Conservation (phyloP, 106 monocot genomes). For the Dioscorea zingiberensis region DNA sequence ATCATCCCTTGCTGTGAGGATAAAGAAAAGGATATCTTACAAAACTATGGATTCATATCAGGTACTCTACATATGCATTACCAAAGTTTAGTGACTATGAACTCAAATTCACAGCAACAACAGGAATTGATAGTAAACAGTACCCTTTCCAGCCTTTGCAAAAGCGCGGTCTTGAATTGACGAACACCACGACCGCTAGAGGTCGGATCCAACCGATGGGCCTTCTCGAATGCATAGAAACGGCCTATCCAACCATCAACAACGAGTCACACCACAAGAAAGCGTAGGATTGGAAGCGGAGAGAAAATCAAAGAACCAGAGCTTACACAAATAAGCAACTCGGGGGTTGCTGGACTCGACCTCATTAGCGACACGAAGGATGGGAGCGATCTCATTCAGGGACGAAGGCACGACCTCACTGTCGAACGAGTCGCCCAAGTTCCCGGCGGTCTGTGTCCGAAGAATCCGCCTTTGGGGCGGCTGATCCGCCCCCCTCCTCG, state of each 20-base stretch:
- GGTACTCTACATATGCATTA: too few relatives aligned
- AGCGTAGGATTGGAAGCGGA: neutral
- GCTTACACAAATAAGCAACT: constrained; percentile 11
- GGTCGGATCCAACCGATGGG: constrained; percentile 64
- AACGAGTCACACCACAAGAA: neutral
- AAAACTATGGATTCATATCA: too few relatives aligned
- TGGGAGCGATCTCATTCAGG: constrained; percentile 11
- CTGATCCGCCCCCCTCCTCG: constrained; percentile 6
- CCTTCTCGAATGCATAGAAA: constrained; percentile 80
- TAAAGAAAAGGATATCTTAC: too few relatives aligned
- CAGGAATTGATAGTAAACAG: too few relatives aligned
- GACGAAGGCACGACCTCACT: constrained; percentile 10
- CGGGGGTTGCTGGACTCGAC: constrained; percentile 3
- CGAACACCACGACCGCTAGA: constrained; percentile 82
- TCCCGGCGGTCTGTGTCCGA: constrained; percentile 13
- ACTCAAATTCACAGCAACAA: too few relatives aligned
- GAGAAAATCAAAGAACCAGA: neutral
- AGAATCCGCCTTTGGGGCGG: constrained; percentile 6
- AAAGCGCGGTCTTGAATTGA: constrained; percentile 69
- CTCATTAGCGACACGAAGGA: constrained; percentile 12
- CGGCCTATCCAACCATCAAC: constrained; percentile 31
- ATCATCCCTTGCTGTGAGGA: too few relatives aligned
- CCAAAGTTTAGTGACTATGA: too few relatives aligned
- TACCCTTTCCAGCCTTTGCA: constrained; percentile 69
- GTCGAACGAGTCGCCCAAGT: constrained; percentile 5